These are phyloP conservation scores for Kurtzmaniella quercitrusa DNA, from an alignment of 1,139 yeast genomes.

Conservation along the genomic window DNA sequence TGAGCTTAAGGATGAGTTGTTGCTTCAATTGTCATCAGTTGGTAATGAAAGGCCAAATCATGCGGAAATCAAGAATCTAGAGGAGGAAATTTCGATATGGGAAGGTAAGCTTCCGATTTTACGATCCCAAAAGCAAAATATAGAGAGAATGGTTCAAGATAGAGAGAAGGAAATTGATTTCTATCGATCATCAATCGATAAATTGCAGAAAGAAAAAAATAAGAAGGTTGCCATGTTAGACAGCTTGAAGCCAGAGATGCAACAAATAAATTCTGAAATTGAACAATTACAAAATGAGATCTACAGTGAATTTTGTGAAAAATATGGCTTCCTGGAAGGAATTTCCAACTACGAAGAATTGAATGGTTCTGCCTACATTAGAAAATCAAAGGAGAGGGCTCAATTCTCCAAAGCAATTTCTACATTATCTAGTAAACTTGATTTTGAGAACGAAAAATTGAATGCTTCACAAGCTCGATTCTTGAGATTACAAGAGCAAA, in stretches of 20 bases:
- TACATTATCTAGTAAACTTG: slow-evolving; percentile 56
- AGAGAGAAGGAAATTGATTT: slow-evolving; percentile 52
- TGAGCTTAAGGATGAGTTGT: slow-evolving; percentile 58
- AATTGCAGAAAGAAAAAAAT: slow-evolving; percentile 11
- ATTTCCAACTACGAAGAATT: slow-evolving; percentile 65
- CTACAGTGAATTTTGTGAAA: slow-evolving; percentile 52
- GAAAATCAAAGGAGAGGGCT: slow-evolving; percentile 60
- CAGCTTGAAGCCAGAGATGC: slow-evolving; percentile 16
- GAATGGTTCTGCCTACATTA: slow-evolving; percentile 60
- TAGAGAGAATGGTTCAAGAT: slow-evolving; percentile 53
- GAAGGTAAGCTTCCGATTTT: slow-evolving; percentile 54
- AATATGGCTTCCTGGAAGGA: slow-evolving; percentile 46
- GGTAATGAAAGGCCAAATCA: slow-evolving; percentile 51
- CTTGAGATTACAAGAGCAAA: slow-evolving; percentile 29
- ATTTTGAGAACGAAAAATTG: slow-evolving; percentile 59
- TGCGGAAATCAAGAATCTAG: slow-evolving; percentile 50
- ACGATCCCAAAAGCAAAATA: slow-evolving; percentile 45
- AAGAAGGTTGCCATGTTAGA: background rate
- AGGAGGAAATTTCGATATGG: slow-evolving; percentile 50
- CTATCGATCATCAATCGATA: slow-evolving; percentile 27
- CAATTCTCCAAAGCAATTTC: slow-evolving; percentile 59
- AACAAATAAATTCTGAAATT: slow-evolving; percentile 23
- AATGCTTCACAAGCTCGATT: slow-evolving; percentile 47
- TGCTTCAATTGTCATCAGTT: slow-evolving; percentile 49
- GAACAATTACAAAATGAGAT: slow-evolving; percentile 38